Percentiles rank a stretch among this genome's conserved stretches.
Evolutionary conservation across 1,284 basidiomycete genomes (phyloP).

Genomic region (Irpex rosettiformis): DNA sequence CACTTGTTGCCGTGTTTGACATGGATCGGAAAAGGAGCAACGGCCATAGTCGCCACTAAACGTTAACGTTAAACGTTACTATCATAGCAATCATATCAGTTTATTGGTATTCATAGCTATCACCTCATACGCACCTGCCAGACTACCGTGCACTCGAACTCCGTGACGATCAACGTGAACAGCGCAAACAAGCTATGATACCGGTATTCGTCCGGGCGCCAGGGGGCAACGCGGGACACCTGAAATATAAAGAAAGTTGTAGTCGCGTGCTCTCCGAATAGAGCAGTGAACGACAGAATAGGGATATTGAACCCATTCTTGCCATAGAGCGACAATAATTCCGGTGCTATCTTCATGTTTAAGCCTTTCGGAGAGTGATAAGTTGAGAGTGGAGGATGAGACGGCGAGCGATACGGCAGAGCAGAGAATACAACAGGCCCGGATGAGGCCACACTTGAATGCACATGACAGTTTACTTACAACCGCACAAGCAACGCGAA

Average conservation of each 20-base stretch:
- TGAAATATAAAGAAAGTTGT: conserved; percentile 97
- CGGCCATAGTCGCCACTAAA: conserved; percentile 96
- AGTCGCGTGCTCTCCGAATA: conserved; percentile 91
- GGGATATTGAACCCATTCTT: conserved; percentile 95
- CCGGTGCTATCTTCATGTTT: conserved; percentile 35
- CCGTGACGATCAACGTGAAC: conserved; percentile 96
- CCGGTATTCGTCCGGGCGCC: conserved; percentile 98
- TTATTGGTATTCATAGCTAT: not conserved
- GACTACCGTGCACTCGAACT: conserved; percentile 96
- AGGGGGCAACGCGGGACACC: conserved; percentile 92
- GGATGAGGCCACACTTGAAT: no score
- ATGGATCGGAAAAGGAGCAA: conserved; percentile 84
- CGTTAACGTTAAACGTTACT: conserved; percentile 86
- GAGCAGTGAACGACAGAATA: conserved; percentile 85
- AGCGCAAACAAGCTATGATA: conserved; percentile 95
- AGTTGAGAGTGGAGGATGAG: conserved; percentile 64
- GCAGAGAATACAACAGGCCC: conserved; percentile 74
- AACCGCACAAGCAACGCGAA: no score
- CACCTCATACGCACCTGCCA: conserved; percentile 70
- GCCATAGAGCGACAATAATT: conserved; percentile 69
- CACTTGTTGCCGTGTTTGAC: conserved; percentile 80
- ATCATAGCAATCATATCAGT: conserved; percentile 5
- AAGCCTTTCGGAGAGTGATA: conserved; percentile 61
- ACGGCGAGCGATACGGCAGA: conserved; percentile 88
- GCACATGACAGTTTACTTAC: no score